Percentiles rank a stretch among this genome's conserved stretches.
These are phyloP conservation scores for Podospora conica DNA, from an alignment of 495 filamentous ascomycete genomes.

Conservation along the genomic window DNA sequence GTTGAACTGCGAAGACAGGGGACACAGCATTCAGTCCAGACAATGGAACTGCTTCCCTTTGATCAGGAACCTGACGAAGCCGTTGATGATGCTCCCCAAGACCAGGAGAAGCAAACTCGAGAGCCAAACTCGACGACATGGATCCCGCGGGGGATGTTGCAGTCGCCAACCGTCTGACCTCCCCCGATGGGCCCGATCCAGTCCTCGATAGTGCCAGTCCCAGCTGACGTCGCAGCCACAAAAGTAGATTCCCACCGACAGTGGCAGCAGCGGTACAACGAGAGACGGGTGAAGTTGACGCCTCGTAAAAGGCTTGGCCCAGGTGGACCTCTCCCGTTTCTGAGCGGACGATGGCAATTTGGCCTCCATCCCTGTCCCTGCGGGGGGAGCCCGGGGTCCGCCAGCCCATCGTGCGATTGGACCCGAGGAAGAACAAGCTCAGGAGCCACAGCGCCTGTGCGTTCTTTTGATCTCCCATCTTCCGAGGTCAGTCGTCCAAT, in stretches of 20 bases:
- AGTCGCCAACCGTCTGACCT: not conserved
- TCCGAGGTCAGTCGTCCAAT: not conserved
- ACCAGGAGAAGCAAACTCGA: not conserved
- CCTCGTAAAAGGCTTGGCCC: not conserved
- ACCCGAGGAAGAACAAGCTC: slow-evolving; percentile 7
- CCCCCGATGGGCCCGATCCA: not conserved
- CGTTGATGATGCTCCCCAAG: no score
- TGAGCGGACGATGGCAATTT: not conserved
- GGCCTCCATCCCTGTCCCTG: slow-evolving; percentile 4
- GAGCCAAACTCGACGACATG: no score
- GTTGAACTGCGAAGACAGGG: no score
- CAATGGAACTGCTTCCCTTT: not conserved
- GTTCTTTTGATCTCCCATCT: not conserved
- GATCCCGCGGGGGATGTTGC: not conserved
- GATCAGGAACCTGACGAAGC: not conserved
- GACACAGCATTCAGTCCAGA: no score
- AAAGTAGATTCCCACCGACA: not conserved
- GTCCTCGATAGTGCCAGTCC: not conserved
- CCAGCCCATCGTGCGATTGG: slow-evolving; percentile 4
- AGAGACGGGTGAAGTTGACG: not conserved
- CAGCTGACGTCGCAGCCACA: not conserved
- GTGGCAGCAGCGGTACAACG: not conserved
- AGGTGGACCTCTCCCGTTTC: not conserved
- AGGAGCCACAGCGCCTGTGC: slow-evolving; percentile 4
- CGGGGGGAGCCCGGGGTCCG: not conserved